Base-by-base conservation (phyloP, 2,329 filamentous ascomycete genomes). In the Sordariomycetes sp. region DNA sequence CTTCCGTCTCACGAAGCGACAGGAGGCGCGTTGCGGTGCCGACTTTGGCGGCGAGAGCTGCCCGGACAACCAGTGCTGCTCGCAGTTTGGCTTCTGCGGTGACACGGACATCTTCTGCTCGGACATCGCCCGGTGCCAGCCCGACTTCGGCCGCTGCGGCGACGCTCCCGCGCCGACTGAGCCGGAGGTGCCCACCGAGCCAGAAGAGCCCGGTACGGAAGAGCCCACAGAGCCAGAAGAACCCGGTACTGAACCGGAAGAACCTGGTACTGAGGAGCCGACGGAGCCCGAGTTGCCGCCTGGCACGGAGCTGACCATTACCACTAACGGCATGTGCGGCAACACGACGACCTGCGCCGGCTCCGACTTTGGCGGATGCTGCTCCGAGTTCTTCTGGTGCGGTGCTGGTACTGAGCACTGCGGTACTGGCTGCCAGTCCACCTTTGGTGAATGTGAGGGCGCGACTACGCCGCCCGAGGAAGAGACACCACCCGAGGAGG, bases 81-180 rank as follows among this genome's bases (percentile, higher is more conserved):
- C 61, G 32, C 61, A 64, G 53, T 64, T 61, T 58, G 62, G 62
- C 20, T 64, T 37, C 53, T 64, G 62, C 55, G 62, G 62, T 53
- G 61, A 60, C 16, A 53, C 57, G 10, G 53, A 57, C 16, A 57
- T 57, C 55, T 57, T 57, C 28, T 57, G 55, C 35, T 37, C 55
- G n/a, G 55, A 57, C 20, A 57, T 57, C 32, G 55, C 55, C 18
- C 52, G 48, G n/a, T 76, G 74, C 61, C 73, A 75, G 62, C 60
- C 65, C 10, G 63, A 55, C 10, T 71, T 63, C 54, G 70, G 68
- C 3, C 66, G 62, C 1, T 70, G 68, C 40, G 61, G 58, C 32
- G 35, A 48, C 5, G 57, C 50, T 16, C 28, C 55, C 6, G 28
- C 55, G 3, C 50, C 28, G 34, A 14, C 37, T n/a, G 22, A 37